Conservation (phyloP, 2,329 filamentous ascomycete genomes). For the Pestalotiopsis fici region DNA sequence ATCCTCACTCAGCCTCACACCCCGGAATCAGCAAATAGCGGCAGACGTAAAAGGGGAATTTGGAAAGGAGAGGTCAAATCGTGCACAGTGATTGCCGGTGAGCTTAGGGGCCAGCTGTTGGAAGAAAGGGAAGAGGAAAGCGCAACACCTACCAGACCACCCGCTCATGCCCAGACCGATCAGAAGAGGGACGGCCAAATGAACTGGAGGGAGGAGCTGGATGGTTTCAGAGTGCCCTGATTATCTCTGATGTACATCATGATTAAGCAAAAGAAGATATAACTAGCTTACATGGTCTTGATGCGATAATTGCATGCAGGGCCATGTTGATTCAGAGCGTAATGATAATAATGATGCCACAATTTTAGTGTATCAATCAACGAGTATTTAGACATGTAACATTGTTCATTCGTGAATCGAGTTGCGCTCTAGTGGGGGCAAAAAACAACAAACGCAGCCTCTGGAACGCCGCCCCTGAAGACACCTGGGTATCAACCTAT, state of each 20-base stretch:
- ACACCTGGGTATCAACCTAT: no score
- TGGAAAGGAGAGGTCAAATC: constrained; percentile 3
- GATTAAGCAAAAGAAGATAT: no score
- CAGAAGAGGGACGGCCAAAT: background rate
- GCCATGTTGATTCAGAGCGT: no score
- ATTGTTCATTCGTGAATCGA: no score
- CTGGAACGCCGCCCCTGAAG: no score
- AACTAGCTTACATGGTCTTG: no score
- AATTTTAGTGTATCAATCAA: no score
- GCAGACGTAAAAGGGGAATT: background rate
- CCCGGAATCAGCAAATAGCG: background rate
- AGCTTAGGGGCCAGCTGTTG: background rate
- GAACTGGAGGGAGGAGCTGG: background rate
- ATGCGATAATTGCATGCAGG: no score
- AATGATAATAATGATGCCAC: no score
- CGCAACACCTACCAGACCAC: background rate
- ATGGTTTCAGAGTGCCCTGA: background rate
- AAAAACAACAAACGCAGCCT: no score
- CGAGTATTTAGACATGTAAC: no score
- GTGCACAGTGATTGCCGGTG: background rate
- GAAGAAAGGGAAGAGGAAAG: background rate
- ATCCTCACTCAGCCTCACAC: background rate
- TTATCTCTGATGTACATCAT: background rate
- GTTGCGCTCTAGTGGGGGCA: no score
- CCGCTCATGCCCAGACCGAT: background rate